Base-by-base conservation (phyloP, 139 green algal species). In the Chlamydomonas urium region DNA sequence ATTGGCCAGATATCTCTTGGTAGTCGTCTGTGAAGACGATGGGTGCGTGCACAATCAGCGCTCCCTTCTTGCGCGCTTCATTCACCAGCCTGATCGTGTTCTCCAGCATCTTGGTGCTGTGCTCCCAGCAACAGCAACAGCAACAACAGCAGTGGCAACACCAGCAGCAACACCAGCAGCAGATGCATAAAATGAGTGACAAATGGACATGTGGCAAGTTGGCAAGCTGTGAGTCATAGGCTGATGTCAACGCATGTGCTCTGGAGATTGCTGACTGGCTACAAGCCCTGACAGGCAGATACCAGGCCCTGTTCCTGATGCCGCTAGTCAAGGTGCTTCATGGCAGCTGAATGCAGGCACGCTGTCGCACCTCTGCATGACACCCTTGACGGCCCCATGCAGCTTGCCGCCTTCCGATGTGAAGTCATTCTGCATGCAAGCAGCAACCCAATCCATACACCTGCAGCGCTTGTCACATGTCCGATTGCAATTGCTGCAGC, bases 11-110 rank as follows among this genome's bases (percentile, higher is more conserved):
- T 19, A 85, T 73, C 72, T 85, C 79, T 35, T 35, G 42, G 33
- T 85, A 85, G 62, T 81, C 79, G 28, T 85, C 79, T 34, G 72
- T 73, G 48, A 85, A 85, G 2, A 56, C 61, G 17, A 85, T 85
- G 36, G 79, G 79, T 2, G 45, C 60, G 58, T 85, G 79, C 1
- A 73, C 38, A 26, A 85, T 57, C 0, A 75, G 33, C 26, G 65
- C 53, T 1, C 79, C 79, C 75, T 80, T 79, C 35, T 79, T 71
- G 2, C 79, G 60, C 17, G 79, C 79, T 33, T 70, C 72, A 47
- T 77, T 71, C 32, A 75, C 65, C 23, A 67, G 56, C 32, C 47
- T 66, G 4, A 62, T 56, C 21, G 72, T 62, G 50, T 85, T 85
- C 1, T 63, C 67, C 3, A 85, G 63, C 75, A 81, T 85, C 33